Evolutionary conservation across 495 filamentous ascomycete genomes (phyloP), one percentile per base, ranked within the genome.

Genomic region (Darksidea phi): DNA sequence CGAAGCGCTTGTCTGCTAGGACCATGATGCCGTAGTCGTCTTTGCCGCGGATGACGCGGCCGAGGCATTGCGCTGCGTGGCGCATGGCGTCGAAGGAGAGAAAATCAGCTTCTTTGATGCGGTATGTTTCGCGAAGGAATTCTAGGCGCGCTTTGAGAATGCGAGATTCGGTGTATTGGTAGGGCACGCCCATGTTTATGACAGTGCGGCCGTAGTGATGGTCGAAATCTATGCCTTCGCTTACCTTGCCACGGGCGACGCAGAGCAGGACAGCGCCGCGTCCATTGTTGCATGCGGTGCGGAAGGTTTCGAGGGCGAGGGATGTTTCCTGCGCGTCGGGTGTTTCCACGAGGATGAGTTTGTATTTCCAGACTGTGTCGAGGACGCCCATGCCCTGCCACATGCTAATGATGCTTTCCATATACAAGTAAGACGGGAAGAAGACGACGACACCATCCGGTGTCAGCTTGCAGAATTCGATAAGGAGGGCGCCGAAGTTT

Each of bases 21-120:
- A 99, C 91, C 94, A 99, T 99, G 73, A 97, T 87, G 2, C 95
- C 95, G 75, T 99, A 99, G 72, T 99, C 94, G 71, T 97, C 94
- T 73, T 98, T 98, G 34, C 94, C 95, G 60, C 95, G 83, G 24
- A 99, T 79, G 17, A 99, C 95, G 69, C 95, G 93, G 21, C 95
- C 95, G 0, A 99, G 80, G 64, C 95, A 99, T 70, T 99, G 95
- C 13, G 95, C 91, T 41, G 94, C 95, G 70, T 99, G 95, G 24
- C 95, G 83, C 92, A 97, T 99, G 20, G 94, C 95, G 72, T 97
- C 94, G 82, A 97, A 99, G 36, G 95, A 97, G 1, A 99, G 76
- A 72, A 99, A 99, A 70, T 99, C 95, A 67, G 95, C 96, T 73
- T 97, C 95, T 43, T 90, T 83, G 73, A 99, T 99, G 45, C 91